A percentile compares a stretch with the other conserved stretches of the same genome.
Evolutionary conservation across 2,329 filamentous ascomycete species (phyloP).

Genomic region (Fusarium palustre): DNA sequence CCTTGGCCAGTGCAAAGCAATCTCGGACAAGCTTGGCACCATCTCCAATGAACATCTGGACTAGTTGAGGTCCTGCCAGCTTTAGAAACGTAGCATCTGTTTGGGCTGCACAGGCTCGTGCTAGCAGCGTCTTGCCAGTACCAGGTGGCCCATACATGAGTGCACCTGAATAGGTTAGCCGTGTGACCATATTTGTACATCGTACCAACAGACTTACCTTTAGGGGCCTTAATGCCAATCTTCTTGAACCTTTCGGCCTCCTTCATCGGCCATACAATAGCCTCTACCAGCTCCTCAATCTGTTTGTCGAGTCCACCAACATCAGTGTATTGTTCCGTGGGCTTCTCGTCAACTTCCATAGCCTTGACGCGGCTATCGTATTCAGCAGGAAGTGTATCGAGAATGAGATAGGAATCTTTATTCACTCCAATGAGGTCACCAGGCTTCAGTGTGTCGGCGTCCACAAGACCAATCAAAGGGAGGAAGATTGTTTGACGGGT

Average conservation of each 20-base stretch:
- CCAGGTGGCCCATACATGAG: constrained; percentile 97
- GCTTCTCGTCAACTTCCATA: constrained; percentile 99
- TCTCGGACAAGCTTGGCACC: constrained; percentile 97
- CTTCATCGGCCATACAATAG: constrained; percentile 99
- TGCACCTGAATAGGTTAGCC: constrained; percentile 90
- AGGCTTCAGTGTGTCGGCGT: constrained; percentile 94
- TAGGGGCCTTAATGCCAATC: constrained; percentile 99
- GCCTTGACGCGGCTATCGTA: constrained; percentile 99
- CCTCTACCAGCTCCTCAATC: constrained; percentile 98
- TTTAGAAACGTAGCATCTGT: constrained; percentile 99
- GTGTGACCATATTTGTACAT: constrained; percentile 65
- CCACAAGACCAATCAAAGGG: constrained; percentile 94
- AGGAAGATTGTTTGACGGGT: constrained; percentile 99
- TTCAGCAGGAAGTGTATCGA: constrained; percentile 96
- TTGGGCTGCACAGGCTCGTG: constrained; percentile 95
- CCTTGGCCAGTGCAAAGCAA: constrained; percentile 96
- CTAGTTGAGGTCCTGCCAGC: constrained; percentile 94
- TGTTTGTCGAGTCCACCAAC: constrained; percentile 98
- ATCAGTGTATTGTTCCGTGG: constrained; percentile 98
- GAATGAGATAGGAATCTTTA: constrained; percentile 97
- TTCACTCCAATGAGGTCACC: constrained; percentile 98
- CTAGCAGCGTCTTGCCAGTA: constrained; percentile 91
- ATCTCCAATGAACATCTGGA: constrained; percentile 99
- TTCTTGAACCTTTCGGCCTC: constrained; percentile 99
- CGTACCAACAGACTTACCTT: constrained; percentile 73